Conservation (phyloP, 768 basidiomycete genomes). For the Termitomyces sp. region DNA sequence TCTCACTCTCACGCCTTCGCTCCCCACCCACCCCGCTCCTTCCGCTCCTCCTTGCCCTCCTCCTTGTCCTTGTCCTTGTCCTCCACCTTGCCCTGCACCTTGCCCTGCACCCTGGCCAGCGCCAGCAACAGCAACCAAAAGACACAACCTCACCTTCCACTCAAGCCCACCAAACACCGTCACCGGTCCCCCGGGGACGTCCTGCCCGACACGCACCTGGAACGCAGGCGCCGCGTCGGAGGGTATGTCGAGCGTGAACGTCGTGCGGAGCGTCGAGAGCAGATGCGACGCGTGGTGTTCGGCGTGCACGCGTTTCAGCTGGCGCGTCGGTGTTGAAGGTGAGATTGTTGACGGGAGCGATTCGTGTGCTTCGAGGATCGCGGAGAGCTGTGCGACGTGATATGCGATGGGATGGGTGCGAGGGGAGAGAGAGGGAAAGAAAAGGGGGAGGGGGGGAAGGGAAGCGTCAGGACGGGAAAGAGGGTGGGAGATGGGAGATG, state of each 20-base stretch:
- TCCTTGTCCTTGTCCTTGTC: conserved; percentile 43
- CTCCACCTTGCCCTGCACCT: conserved; percentile 44
- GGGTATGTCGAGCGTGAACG: conserved; percentile 90
- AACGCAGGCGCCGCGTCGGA: conserved; percentile 89
- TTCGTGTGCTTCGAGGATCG: conserved; percentile 88
- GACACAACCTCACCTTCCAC: conserved; percentile 84
- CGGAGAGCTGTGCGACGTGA: conserved; percentile 81
- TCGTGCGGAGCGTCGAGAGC: conserved; percentile 65
- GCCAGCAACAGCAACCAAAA: conserved; percentile 73
- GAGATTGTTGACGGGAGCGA: conserved; percentile 60
- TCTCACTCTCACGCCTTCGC: conserved; percentile 49
- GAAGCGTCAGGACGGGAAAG: not conserved
- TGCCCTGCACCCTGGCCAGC: conserved; percentile 31
- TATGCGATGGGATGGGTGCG: no score
- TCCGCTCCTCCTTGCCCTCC: conserved; percentile 30
- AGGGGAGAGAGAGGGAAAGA: not conserved
- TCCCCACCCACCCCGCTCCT: conserved; percentile 32
- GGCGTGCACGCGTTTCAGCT: conserved; percentile 73
- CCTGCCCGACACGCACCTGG: conserved; percentile 49
- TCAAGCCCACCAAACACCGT: conserved; percentile 65
- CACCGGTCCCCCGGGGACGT: conserved; percentile 13
- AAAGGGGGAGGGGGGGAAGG: no score
- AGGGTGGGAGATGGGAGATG: not conserved
- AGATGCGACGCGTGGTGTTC: conserved; percentile 82
- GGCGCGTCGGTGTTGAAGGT: conserved; percentile 38